Evolutionary conservation across 2,329 filamentous ascomycete genomes (phyloP), one percentile per base, ranked within the genome.

Genomic region (Trichocomaceae sp.): DNA sequence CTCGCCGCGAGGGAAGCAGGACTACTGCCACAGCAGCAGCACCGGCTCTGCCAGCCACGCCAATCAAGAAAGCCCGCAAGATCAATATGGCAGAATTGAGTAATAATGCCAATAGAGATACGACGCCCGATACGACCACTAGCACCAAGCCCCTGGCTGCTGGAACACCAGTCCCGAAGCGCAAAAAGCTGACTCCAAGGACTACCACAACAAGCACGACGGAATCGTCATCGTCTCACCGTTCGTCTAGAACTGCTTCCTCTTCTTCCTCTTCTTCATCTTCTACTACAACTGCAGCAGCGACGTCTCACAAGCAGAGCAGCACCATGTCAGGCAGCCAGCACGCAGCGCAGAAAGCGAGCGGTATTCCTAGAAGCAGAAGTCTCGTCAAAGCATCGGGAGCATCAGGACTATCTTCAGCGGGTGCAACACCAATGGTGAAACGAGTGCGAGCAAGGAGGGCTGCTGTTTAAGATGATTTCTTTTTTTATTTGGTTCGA

Each of bases 391-490:
- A 68, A 58, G 59, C 66, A 20, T 3, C 54, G 13, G 39, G 26
- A n/a, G 15, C 53, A 26, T 3, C 54, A 9, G 39, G 26, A n/a
- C n/a, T 48, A 26, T 42, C 54, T 8, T 66, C 63, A 51, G 68
- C 69, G n/a, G 69, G 68, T 41, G 69, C 66, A 50, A 71, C 69
- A 1, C 69, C 68, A 33, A 66, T 66, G 57, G 66, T 67, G 53
- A 64, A 64, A 44, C 64, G 67, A 39, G 61, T 71, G 46, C 68
- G 69, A 35, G 60, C 63, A 20, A 52, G 41, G 22, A 52, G 50
- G 31, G 46, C 47, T 15, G 26, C 50, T 17, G 44, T 53, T 12
- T 53, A 17, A 53, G 17, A 19, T 13, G 3, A 2, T 17, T 52
- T 1, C 13, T 22, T 42, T 22, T 42, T 17, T 42, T 42, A n/a